Base-by-base conservation (phyloP, 306 rosid species). In the Citrullus colocynthis region DNA sequence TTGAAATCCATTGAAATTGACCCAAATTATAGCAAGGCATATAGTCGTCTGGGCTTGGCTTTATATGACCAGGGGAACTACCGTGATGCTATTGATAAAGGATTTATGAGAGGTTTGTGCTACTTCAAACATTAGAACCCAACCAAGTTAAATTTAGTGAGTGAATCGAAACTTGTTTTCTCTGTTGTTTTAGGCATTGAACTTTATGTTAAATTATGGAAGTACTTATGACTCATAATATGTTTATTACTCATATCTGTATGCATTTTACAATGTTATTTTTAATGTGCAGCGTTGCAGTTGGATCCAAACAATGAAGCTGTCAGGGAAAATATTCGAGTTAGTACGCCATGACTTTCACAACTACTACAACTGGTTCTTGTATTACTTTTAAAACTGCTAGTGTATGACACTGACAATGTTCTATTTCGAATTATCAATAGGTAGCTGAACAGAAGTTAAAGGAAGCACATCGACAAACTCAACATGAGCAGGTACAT, bases 1-100 rank as follows among this genome's bases (percentile, higher is more conserved):
- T 82, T 84, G 75, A 88, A 74, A 86, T 90, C 98, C 81, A 88
- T 92, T 17, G 91, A 87, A 81, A 89, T 94, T 59, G 94, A 94
- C 83, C 91, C 96, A n/a, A 85, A 83, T 76, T 94, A 94, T 81
- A 83, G 96, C 89, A 94, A 94, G 88, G 98, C 95, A 74, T 94
- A 89, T 87, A 92, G 96, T 83, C 97, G 96, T 65, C 85, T 94
- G 81, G 98, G 98, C 41, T 78, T 86, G 82, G 96, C 90, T 78
- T 90, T 89, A 80, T 92, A 85, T 87, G 95, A 86, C 45, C 95
- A 88, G 78, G 97, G 98, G 88, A 90, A 88, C 67, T 94, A 91
- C 85, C 80, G 82, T 74, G 93, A 88, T 81, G 97, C 97, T 57
- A 85, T 94, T 81, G 84, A 89, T 49, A 80, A 82, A 81, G 97